phyloP scores from a whole-genome alignment of 352 stramenopile species.

The Lagenidium sp. region DNA sequence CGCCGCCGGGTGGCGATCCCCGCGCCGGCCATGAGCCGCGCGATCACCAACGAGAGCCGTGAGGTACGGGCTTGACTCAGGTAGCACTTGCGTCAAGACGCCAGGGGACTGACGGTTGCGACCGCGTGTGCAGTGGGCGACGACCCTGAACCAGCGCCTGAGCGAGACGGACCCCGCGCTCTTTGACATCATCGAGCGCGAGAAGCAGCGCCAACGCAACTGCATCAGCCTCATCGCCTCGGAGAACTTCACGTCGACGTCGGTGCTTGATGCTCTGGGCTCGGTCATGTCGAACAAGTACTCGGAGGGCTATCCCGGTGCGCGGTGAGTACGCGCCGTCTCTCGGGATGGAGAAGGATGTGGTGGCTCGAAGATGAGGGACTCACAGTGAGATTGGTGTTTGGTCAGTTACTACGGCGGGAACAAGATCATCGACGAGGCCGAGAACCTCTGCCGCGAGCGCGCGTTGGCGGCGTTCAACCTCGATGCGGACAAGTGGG shows the following conservation, averaged over 20 bases:
- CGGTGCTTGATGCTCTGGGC: slow-evolving; percentile 97
- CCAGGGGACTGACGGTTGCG: background rate
- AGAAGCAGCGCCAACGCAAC: slow-evolving; percentile 98
- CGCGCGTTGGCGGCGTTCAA: slow-evolving; percentile 96
- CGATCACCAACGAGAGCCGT: slow-evolving; percentile 48
- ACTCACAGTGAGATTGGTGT: too few relatives aligned
- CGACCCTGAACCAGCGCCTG: slow-evolving; percentile 85
- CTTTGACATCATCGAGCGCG: slow-evolving; percentile 93
- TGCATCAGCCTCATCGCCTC: slow-evolving; percentile 98
- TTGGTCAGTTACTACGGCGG: slow-evolving; percentile 98
- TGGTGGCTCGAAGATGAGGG: too few relatives aligned
- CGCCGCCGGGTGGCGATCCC: slow-evolving; percentile 5
- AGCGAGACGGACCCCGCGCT: slow-evolving; percentile 89
- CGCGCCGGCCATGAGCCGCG: slow-evolving; percentile 7
- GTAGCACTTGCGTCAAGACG: background rate
- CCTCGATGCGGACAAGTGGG: slow-evolving; percentile 94
- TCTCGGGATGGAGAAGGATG: too few relatives aligned
- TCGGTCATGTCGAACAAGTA: slow-evolving; percentile 99
- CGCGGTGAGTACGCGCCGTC: slow-evolving; percentile 40
- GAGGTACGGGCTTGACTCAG: slow-evolving; percentile 11
- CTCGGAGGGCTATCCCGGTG: slow-evolving; percentile 95
- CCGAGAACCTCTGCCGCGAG: slow-evolving; percentile 96
- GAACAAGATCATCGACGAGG: slow-evolving; percentile 99
- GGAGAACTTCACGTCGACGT: slow-evolving; percentile 98
- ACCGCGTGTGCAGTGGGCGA: slow-evolving; percentile 48